These are phyloP conservation scores for Letharia lupina DNA, from an alignment of 495 filamentous ascomycete species.

Conservation along the genomic window DNA sequence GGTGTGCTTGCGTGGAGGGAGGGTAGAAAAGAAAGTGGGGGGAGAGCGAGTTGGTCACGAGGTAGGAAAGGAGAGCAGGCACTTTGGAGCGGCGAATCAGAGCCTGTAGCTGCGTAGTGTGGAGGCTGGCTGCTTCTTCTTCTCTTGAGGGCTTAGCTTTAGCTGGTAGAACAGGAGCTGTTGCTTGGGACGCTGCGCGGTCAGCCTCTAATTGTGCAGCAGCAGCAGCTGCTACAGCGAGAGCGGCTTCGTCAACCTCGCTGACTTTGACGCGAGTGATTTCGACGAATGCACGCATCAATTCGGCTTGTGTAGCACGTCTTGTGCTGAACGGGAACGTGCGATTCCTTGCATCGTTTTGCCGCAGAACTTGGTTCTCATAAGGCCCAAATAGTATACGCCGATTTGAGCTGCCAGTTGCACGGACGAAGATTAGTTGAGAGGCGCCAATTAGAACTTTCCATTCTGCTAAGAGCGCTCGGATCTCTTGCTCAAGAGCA, in stretches of 20 bases:
- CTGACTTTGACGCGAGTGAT: conserved; percentile 81
- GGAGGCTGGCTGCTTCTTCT: conserved; percentile 68
- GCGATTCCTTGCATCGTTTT: conserved; percentile 75
- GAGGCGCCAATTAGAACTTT: conserved; percentile 70
- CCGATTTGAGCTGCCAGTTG: conserved; percentile 76
- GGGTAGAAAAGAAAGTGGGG: conserved; percentile 69
- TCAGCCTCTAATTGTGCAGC: conserved; percentile 24
- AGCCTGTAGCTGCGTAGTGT: conserved; percentile 80
- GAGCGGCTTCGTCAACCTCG: conserved; percentile 55
- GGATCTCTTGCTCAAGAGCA: conserved; percentile 74
- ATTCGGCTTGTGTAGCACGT: conserved; percentile 86
- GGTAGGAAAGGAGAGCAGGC: conserved; percentile 76
- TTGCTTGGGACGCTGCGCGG: conserved; percentile 31
- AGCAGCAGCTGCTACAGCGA: conserved; percentile 41
- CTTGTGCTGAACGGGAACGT: conserved; percentile 92
- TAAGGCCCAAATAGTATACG: conserved; percentile 83
- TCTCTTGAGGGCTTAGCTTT: conserved; percentile 59
- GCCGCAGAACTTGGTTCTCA: conserved; percentile 72
- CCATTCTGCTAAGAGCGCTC: conserved; percentile 72
- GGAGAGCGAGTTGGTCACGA: conserved; percentile 60
- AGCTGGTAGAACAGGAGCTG: conserved; percentile 35
- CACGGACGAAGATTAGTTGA: conserved; percentile 79
- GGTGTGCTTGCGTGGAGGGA: conserved; percentile 53
- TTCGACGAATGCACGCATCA: conserved; percentile 88
- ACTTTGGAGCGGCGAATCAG: conserved; percentile 85